phyloP scores from a whole-genome alignment of 2,329 filamentous ascomycete species.

The Cladophialophora psammophila region DNA sequence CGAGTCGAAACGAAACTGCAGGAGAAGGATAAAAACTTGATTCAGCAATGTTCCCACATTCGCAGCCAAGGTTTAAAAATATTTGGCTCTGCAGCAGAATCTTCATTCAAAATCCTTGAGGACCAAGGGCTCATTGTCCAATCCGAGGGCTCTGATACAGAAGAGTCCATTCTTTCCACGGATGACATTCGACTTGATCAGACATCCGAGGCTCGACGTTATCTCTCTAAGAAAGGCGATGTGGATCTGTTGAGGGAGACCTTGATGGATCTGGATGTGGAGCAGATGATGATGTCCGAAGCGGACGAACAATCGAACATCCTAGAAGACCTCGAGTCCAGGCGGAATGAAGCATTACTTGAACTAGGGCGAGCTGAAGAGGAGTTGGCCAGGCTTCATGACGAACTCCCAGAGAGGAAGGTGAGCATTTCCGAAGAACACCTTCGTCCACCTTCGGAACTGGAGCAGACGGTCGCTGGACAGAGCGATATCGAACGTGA shows the following conservation, averaged over 20 bases:
- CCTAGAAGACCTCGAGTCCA: slow-evolving; percentile 7
- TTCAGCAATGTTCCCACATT: slow-evolving; percentile 11
- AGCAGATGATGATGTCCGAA: not conserved
- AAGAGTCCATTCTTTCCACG: slow-evolving; percentile 8
- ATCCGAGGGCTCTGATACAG: not conserved
- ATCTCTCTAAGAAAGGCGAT: slow-evolving; percentile 25
- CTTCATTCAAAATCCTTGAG: slow-evolving; percentile 19
- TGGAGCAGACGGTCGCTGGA: not conserved
- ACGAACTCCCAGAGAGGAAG: slow-evolving; percentile 23
- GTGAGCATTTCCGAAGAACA: slow-evolving; percentile 18
- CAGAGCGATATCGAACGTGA: not conserved
- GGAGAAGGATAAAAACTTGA: slow-evolving; percentile 13
- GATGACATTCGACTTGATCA: slow-evolving; percentile 21
- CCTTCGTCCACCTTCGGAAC: not conserved
- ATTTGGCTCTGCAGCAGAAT: slow-evolving; percentile 13
- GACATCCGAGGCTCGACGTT: slow-evolving; percentile 16
- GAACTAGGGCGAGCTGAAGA: slow-evolving; percentile 15
- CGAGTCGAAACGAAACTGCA: slow-evolving; percentile 1
- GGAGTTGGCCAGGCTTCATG: slow-evolving; percentile 6
- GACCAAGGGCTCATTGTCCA: slow-evolving; percentile 13
- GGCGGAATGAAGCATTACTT: not conserved
- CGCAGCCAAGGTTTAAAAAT: slow-evolving; percentile 8
- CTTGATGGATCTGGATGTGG: slow-evolving; percentile 12
- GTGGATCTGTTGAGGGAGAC: slow-evolving; percentile 20
- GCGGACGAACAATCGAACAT: not conserved